These are phyloP conservation scores for Diaporthe citriasiana DNA, from an alignment of 2,329 filamentous ascomycete species.

Conservation along the genomic window DNA sequence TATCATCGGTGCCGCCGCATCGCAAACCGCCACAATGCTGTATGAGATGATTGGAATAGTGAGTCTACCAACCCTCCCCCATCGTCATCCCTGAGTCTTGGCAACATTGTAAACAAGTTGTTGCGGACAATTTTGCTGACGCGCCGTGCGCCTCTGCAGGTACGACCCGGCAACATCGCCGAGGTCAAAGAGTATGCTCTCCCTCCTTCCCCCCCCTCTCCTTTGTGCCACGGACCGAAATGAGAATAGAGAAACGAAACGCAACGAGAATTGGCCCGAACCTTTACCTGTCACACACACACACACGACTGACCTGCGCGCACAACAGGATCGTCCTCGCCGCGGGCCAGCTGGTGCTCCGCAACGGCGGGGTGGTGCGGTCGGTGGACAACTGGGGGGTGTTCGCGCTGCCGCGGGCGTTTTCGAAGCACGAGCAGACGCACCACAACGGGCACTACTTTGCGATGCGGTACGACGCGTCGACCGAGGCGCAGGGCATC, in stretches of 20 bases:
- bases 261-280: not conserved
- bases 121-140: not conserved
- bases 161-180: constrained; percentile 88
- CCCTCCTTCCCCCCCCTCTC: constrained; percentile 47
- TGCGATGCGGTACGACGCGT: constrained; percentile 94
- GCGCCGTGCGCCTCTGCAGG: constrained; percentile 65
- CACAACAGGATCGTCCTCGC: constrained; percentile 83
- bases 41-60: constrained; percentile 98
- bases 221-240: not conserved
- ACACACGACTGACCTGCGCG: not conserved
- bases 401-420: constrained; percentile 86
- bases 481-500: constrained; percentile 78
- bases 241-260: not conserved
- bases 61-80: constrained; percentile 54
- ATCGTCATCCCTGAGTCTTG: not conserved
- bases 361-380: constrained; percentile 88
- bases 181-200: constrained; percentile 92
- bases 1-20: constrained; percentile 37
- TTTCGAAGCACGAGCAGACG: constrained; percentile 84
- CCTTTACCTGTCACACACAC: not conserved
- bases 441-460: constrained; percentile 96
- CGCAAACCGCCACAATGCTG: constrained; percentile 75
- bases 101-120: too few species aligned
- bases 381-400: constrained; percentile 96
- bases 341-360: constrained; percentile 85